phyloP scores from a whole-genome alignment of 2,329 filamentous ascomycete genomes.

The Coniella lustricola region DNA sequence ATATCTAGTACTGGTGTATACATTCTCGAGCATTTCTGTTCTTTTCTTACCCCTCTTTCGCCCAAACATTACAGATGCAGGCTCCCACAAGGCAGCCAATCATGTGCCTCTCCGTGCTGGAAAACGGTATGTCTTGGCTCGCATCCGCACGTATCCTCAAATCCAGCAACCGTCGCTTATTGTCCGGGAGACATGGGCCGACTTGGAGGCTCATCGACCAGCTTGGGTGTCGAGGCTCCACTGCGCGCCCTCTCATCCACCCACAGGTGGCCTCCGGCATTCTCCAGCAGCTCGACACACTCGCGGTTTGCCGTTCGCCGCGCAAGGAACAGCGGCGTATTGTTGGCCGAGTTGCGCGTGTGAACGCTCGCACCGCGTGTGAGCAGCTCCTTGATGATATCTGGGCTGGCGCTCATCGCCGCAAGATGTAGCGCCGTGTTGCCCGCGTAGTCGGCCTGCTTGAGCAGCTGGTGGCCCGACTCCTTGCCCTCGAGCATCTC shows the following conservation, averaged over 20 bases:
- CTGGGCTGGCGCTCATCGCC: slow-evolving; percentile 44
- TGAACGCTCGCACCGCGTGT: slow-evolving; percentile 60
- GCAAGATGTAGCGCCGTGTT: slow-evolving; percentile 63
- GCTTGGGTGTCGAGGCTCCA: slow-evolving; percentile 10
- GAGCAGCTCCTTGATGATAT: slow-evolving; percentile 54
- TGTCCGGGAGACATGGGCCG: slow-evolving; percentile 13
- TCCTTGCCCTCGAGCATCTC: slow-evolving; percentile 63
- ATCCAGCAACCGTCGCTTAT: background rate
- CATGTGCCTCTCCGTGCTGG: too few species aligned
- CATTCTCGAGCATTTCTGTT: too few species aligned
- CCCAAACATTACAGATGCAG: too few species aligned
- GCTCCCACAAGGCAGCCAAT: too few species aligned
- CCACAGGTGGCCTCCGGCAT: slow-evolving; percentile 56
- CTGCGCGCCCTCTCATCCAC: slow-evolving; percentile 33
- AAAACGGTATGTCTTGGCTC: too few species aligned
- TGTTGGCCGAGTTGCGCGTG: slow-evolving; percentile 55
- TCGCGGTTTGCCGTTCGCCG: slow-evolving; percentile 48
- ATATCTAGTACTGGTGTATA: too few species aligned
- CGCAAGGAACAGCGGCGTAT: slow-evolving; percentile 59
- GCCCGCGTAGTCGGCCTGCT: slow-evolving; percentile 71
- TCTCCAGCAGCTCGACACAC: slow-evolving; percentile 46
- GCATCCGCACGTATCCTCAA: background rate
- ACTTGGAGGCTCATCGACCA: slow-evolving; percentile 7
- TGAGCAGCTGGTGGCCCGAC: slow-evolving; percentile 49
- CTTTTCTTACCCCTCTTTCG: too few species aligned